Base-by-base conservation (phyloP, 768 basidiomycete species). In the Psilocybe sp. region DNA sequence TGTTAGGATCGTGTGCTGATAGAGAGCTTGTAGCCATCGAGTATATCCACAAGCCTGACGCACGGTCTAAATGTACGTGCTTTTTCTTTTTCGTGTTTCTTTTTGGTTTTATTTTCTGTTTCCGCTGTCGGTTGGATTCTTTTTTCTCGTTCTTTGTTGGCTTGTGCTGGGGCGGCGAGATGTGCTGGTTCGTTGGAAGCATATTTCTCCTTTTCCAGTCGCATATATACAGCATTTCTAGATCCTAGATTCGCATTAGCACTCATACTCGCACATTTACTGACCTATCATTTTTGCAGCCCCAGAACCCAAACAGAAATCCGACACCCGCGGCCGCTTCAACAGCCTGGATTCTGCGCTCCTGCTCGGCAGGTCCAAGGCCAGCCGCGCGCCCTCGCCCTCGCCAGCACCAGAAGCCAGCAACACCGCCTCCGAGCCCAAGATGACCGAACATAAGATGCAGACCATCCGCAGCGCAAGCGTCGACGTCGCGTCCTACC, bases 291-390 rank as follows among this genome's bases (percentile, higher is more conserved):
- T 34, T 20, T 37, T 18, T 10, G 2, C 49, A 82, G 80, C 77
- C 16, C 78, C 81, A 14, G 76, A 77, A 44, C 78, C 77, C 50
- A 66, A 63, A 18, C 50, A 58, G n/a, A 44, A 61, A 31, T 57
- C 61, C n/a, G 64, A 70, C 10, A 53, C 64, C 1, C 77, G 81
- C 10, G 64, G 73, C 1, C 78, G 86, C 5, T 85, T 82, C 66
- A 85, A 85, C 64, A 89, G 87, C 1, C 77, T 91, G 19, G 72
- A 76, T 47, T 67, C 72, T 1, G 67, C 67, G 12, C 53, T 69
- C 16, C 60, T 76, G 1, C 68, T 75, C 50, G 58, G 57, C 28
- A 52, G 58, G 2, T 65, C 72, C 1, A 56, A 67, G n/a, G 20
- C 40, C 40, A 58, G 71, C 76, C 39, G 46, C 23, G 20, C 45